Percentiles rank a stretch among this genome's conserved stretches.
phyloP scores from a whole-genome alignment of 768 basidiomycete species.

The Neoboletus brunneissimus region DNA sequence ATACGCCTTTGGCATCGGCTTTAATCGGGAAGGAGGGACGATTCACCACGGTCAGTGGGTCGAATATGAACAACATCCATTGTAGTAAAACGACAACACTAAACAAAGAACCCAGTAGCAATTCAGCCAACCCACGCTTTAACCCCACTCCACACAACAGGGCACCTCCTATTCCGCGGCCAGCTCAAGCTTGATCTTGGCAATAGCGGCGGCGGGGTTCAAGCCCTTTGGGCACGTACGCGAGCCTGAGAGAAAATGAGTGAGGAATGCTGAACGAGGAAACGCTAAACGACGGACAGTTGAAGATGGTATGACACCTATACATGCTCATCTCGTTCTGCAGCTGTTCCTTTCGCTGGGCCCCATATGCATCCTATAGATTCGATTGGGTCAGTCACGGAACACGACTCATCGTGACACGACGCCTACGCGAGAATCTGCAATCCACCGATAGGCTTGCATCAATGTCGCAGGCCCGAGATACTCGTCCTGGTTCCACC shows the following conservation, averaged over 20 bases:
- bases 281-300: slow-evolving; percentile 52
- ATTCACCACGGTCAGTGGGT: too few species aligned
- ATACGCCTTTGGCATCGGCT: background rate
- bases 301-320: slow-evolving; percentile 98
- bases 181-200: slow-evolving; percentile 90
- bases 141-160: background rate
- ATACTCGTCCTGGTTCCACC: slow-evolving; percentile 99
- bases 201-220: slow-evolving; percentile 89
- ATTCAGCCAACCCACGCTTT: background rate
- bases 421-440: slow-evolving; percentile 79
- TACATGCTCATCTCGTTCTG: slow-evolving; percentile 97
- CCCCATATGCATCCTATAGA: slow-evolving; percentile 67
- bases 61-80: background rate
- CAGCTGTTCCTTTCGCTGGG: slow-evolving; percentile 83
- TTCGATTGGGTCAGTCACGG: background rate
- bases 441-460: slow-evolving; percentile 98
- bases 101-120: background rate
- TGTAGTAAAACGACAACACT: background rate
- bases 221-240: slow-evolving; percentile 98
- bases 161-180: slow-evolving; percentile 54
- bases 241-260: slow-evolving; percentile 48
- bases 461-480: slow-evolving; percentile 95
- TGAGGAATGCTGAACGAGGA: background rate
- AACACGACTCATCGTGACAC: background rate
- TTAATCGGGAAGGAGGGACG: too few species aligned